Percentiles rank a stretch among this genome's conserved stretches.
phyloP scores from a whole-genome alignment of 2,329 filamentous ascomycete species.

The Epicoccum sorghinum region DNA sequence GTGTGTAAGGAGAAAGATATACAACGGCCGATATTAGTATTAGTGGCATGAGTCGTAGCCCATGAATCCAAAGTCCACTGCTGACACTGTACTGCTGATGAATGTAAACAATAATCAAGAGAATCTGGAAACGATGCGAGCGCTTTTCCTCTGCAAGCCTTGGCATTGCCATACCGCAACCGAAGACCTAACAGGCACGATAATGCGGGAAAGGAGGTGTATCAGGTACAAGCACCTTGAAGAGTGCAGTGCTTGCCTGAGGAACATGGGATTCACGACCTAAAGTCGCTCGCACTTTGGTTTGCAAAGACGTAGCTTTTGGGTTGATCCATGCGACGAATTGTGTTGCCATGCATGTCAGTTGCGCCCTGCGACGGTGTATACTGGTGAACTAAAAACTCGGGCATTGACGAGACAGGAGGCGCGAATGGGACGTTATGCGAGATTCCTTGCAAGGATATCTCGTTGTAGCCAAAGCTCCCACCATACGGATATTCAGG shows the following conservation, averaged over 20 bases:
- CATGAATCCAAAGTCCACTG: background rate
- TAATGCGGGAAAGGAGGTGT: background rate
- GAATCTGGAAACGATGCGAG: background rate
- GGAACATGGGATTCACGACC: background rate
- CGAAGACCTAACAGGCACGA: background rate
- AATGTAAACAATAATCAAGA: background rate
- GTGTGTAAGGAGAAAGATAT: constrained; percentile 1
- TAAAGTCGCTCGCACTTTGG: constrained; percentile 53
- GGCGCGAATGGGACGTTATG: constrained; percentile 44
- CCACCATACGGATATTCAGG: constrained; percentile 34
- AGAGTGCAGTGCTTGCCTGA: background rate
- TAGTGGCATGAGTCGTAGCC: constrained; percentile 1
- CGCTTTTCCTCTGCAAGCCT: background rate
- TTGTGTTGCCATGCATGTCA: constrained; percentile 36
- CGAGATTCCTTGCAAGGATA: constrained; percentile 38
- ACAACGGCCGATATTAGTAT: constrained; percentile 13
- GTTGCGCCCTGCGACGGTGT: constrained; percentile 50
- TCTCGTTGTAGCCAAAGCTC: constrained; percentile 37
- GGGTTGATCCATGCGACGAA: constrained; percentile 36
- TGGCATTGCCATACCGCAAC: background rate
- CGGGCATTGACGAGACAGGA: constrained; percentile 39
- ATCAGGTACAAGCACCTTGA: background rate
- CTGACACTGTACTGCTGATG: constrained; percentile 1
- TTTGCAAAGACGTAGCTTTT: constrained; percentile 58
- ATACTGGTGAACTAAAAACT: constrained; percentile 56